Evolutionary conservation across 805 yeast genomes (phyloP).

Genomic region (Diddensiella caesifluorescens): DNA sequence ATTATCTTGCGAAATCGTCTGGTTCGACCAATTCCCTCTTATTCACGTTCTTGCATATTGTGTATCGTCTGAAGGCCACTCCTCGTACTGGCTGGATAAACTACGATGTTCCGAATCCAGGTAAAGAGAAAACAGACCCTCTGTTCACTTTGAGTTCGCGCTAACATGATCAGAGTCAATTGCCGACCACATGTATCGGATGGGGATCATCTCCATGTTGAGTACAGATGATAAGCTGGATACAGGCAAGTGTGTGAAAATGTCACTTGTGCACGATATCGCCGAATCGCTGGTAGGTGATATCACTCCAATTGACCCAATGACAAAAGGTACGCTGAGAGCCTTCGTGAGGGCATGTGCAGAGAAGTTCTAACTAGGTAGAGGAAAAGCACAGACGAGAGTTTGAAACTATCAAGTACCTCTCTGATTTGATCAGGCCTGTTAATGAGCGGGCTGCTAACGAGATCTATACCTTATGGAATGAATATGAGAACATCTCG

Average conservation of each 20-base stretch:
- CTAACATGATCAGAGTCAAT: constrained; percentile 49
- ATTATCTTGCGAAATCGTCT: constrained; percentile 29
- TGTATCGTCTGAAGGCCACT: constrained; percentile 67
- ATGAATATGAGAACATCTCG: constrained; percentile 82
- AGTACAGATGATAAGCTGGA: constrained; percentile 50
- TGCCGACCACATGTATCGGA: constrained; percentile 94
- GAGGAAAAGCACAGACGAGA: constrained; percentile 83
- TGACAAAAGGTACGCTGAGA: constrained; percentile 43
- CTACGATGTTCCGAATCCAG: constrained; percentile 49
- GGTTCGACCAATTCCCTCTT: constrained; percentile 19
- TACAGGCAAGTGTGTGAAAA: constrained; percentile 67
- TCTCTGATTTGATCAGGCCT: constrained; percentile 55
- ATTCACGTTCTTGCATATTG: constrained; percentile 57
- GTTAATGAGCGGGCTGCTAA: constrained; percentile 57
- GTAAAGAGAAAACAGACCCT: too few relatives aligned
- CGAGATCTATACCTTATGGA: constrained; percentile 69
- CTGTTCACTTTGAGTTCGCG: too few relatives aligned
- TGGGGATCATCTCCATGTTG: constrained; percentile 76
- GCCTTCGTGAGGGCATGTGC: constrained; percentile 1
- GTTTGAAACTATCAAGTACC: constrained; percentile 59
- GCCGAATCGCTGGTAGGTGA: constrained; percentile 95
- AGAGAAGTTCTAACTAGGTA: constrained; percentile 11
- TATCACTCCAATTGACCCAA: constrained; percentile 74
- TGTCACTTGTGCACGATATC: constrained; percentile 87
- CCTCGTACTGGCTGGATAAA: constrained; percentile 94